Conservation (phyloP, 1,139 yeast species). For the Kluyveromyces sp. region DNA sequence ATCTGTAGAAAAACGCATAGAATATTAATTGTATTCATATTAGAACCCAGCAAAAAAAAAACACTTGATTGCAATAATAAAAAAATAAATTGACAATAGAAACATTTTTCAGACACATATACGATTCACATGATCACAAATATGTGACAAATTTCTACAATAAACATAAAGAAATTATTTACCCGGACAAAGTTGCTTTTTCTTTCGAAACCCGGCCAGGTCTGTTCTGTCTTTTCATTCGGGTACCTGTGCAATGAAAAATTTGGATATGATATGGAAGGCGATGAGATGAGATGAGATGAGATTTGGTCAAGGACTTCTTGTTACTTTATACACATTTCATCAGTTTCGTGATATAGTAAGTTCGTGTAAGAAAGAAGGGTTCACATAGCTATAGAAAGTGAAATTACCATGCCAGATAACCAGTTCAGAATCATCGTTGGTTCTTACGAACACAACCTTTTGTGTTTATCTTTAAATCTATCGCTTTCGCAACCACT, state of each 20-base stretch:
- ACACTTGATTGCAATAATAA: too few relatives aligned
- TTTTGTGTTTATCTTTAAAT: conserved; percentile 72
- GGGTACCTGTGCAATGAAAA: neutral
- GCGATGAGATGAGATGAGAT: conserved; percentile 1
- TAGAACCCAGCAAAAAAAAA: too few relatives aligned
- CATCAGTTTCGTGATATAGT: neutral
- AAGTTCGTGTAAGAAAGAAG: neutral
- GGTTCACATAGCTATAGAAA: neutral
- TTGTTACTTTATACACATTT: too few relatives aligned
- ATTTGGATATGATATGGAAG: neutral
- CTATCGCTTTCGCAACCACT: conserved; percentile 44
- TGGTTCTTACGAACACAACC: conserved; percentile 92
- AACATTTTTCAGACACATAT: too few relatives aligned
- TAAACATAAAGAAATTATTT: neutral
- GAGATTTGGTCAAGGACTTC: neutral
- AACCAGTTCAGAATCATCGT: conserved; percentile 69
- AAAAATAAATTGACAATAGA: too few relatives aligned
- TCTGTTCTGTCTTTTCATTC: neutral
- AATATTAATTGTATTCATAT: too few relatives aligned
- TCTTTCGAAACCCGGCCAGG: neutral
- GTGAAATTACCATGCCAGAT: conserved; percentile 10
- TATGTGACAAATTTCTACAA: too few relatives aligned
- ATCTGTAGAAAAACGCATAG: too few relatives aligned
- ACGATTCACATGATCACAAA: too few relatives aligned
- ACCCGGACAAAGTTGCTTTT: neutral